Base-by-base conservation (phyloP, 768 basidiomycete genomes). In the Coprinopsis sp. region DNA sequence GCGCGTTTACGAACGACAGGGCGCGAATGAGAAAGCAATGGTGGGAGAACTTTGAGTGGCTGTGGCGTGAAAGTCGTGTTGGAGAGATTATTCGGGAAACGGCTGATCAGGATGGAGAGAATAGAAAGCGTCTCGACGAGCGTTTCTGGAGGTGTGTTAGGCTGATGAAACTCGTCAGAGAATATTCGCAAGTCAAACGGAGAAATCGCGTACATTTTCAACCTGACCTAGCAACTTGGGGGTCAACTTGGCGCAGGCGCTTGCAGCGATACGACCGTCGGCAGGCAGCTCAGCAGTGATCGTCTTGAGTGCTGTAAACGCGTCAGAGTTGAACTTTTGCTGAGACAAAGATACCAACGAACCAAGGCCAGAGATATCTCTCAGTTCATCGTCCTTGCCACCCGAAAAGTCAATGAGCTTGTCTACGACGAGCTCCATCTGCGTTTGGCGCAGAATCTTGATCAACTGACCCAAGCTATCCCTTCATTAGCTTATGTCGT, bases 361-460 rank as follows among this genome's bases (percentile, higher is more conserved):
- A 96, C 94, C 95, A 46, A 97, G 78, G 34, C 86, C 86, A 7
- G 94, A 91, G 45, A 99, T 93, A 69, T 98, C 94, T 49, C 96
- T 74, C 43, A 95, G 70, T 55, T 96, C 93, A 57, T 97, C 94
- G 44, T 97, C 92, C 60, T 87, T 82, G 19, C 87, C 84, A 16
- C 81, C 78, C 0, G 90, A 90, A 57, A 88, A 89, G 42, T 84
- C 80, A 53, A 95, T 88, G 40, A 99, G 76, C 54, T 84, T 87
- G 64, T 97, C 91, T 39, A 97, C 84, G 21, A 96, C 89, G 39
- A 78, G 68, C 57, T 89, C 84, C 80, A 95, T 84, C 64, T 88
- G 84, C 24, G 70, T 62, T 66, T 90, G 88, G 50, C 81, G 80
- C 55, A 95, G 78, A 56, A 91, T 87, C 73, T 91, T 87, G 75